Evolutionary conservation across 1,139 yeast species (phyloP).

Genomic region (Suhomyces atakaporum): DNA sequence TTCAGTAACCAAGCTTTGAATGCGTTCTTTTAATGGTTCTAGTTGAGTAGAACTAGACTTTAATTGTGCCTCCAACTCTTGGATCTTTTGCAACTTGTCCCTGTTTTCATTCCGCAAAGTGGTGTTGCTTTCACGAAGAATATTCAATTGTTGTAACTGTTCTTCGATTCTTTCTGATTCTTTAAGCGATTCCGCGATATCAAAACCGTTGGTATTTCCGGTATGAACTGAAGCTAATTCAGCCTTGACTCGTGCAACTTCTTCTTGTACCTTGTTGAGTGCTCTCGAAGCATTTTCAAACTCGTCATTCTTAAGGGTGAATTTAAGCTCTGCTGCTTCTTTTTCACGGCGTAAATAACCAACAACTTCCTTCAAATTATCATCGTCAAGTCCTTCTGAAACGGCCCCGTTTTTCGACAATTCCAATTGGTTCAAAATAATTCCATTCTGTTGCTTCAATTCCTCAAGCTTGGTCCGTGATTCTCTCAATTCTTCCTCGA

Average conservation of each 20-base stretch:
- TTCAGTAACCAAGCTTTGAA: conserved; percentile 27
- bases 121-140: conserved; percentile 72
- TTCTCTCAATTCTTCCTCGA: conserved; percentile 56
- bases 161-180: conserved; percentile 58
- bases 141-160: conserved; percentile 67
- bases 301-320: conserved; percentile 52
- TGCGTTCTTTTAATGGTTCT: conserved; percentile 23
- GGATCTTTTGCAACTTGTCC: conserved; percentile 25
- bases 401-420: conserved; percentile 23
- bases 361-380: conserved; percentile 55
- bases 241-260: conserved; percentile 45
- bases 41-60: conserved; percentile 19
- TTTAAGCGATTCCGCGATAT: conserved; percentile 40
- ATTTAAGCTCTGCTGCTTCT: conserved; percentile 67
- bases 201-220: conserved; percentile 15
- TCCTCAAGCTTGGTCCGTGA: conserved; percentile 54
- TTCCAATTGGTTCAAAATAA: conserved; percentile 73
- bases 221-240: conserved; percentile 31
- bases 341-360: conserved; percentile 72
- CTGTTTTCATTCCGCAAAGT: conserved; percentile 60
- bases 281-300: conserved; percentile 47
- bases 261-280: conserved; percentile 39
- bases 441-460: conserved; percentile 62
- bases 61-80: conserved; percentile 25
- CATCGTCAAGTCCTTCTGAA: conserved; percentile 18